Evolutionary conservation across 768 basidiomycete genomes (phyloP), one percentile per base, ranked within the genome.

Genomic region (Lentinula boryana): DNA sequence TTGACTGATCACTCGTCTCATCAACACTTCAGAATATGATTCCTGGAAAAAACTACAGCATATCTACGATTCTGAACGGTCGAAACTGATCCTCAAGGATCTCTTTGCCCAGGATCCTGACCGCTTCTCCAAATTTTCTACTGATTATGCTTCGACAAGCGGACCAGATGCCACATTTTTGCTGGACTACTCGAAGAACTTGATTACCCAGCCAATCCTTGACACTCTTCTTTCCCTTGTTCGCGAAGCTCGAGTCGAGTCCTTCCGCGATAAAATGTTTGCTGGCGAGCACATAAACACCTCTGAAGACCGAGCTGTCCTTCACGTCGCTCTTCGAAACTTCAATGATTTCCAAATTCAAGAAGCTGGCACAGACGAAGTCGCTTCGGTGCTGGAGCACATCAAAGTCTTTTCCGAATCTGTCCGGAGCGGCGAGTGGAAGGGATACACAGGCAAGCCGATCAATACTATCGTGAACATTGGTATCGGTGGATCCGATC

Each of bases 391-490:
- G 13, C 84, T 98, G 64, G 80, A 84, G 33, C 97, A 98, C 76
- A 98, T 99, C 71, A 89, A 91, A 71, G 80, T 84, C 71, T 99
- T 99, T 78, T 84, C 88, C 55, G 87, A 95, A 43, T 76, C 85
- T 40, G 84, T 99, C 53, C 82, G 96, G 62, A 87, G 80, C 62
- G 97, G 96, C 32, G 79, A 79, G 60, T 97, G 95, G 94, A 98
- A 90, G 74, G 97, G 97, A 15, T 98, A 97, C 79, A 97, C 95
- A 1, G 96, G 97, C 46, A 97, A 98, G 78, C 70, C 84, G 9
- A 98, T 99, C 80, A 84, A 87, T 68, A 88, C 93, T 52, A 87
- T 99, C 74, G 95, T 99, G 71, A 98, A 98, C 78, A 97, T 99
- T 67, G 97, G 97, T 62, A 99, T 99, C 71, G 97, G 97, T 59